phyloP scores from a whole-genome alignment of 2,329 filamentous ascomycete species.

The Cytospora mali region DNA sequence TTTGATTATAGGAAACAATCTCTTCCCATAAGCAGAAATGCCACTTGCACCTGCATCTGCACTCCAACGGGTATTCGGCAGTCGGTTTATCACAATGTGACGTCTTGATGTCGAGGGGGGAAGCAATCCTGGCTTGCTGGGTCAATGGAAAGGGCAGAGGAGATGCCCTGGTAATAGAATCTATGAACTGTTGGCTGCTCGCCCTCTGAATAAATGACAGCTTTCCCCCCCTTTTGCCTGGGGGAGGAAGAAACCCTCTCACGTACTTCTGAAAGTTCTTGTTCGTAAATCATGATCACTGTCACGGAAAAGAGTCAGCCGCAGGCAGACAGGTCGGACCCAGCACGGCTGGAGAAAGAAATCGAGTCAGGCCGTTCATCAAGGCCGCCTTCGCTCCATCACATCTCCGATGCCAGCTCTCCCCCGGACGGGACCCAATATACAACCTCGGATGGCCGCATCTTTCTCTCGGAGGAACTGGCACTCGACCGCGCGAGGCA shows the following conservation, averaged over 20 bases:
- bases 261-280: background rate
- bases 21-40: too few relatives aligned
- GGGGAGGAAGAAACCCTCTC: background rate
- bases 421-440: background rate
- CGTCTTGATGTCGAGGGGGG: too few relatives aligned
- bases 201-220: too few relatives aligned
- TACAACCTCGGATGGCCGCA: background rate
- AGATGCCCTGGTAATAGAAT: too few relatives aligned
- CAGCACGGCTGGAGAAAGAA: constrained; percentile 7
- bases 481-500: constrained; percentile 11
- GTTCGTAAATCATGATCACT: background rate
- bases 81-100: too few relatives aligned
- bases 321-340: background rate
- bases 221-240: too few relatives aligned
- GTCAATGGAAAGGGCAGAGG: too few relatives aligned
- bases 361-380: constrained; percentile 3
- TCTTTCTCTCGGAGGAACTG: constrained; percentile 10
- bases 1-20: too few relatives aligned
- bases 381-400: background rate
- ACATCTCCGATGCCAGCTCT: background rate
- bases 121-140: too few relatives aligned
- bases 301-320: background rate
- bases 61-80: too few relatives aligned
- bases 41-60: too few relatives aligned
- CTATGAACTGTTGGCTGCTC: too few relatives aligned